Conservation (phyloP, 2,329 filamentous ascomycete species). For the Monosporascus sp. region DNA sequence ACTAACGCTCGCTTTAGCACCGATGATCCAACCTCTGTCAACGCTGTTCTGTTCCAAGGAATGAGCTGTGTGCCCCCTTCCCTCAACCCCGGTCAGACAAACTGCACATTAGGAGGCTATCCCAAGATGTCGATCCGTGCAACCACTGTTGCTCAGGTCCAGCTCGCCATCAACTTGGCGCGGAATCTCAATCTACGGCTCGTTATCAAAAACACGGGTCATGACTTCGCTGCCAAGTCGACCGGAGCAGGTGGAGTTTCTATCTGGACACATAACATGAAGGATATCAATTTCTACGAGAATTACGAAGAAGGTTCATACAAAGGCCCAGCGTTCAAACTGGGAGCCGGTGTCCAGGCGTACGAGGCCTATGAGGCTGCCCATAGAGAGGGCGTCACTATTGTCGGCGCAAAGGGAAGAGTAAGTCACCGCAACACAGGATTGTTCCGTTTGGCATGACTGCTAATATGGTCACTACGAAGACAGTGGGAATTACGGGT, state of each 20-base stretch:
- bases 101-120: constrained; percentile 22
- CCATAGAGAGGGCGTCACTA: constrained; percentile 16
- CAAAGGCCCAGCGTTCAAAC: constrained; percentile 23
- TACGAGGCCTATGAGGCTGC: constrained; percentile 23
- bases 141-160: constrained; percentile 21
- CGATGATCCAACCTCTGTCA: constrained; percentile 25
- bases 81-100: constrained; percentile 17
- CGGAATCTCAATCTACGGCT: constrained; percentile 22
- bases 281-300: constrained; percentile 20
- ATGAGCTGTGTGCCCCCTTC: constrained; percentile 21
- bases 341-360: constrained; percentile 22
- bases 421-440: constrained; percentile 6
- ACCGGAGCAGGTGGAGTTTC: constrained; percentile 22
- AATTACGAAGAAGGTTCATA: constrained; percentile 20
- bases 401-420: constrained; percentile 20
- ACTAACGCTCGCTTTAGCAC: constrained; percentile 13
- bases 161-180: constrained; percentile 22
- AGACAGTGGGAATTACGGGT: constrained; percentile 47
- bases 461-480: not conserved
- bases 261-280: constrained; percentile 25
- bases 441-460: not conserved
- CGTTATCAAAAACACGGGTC: constrained; percentile 24
- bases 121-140: constrained; percentile 23
- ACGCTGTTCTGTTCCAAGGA: constrained; percentile 21
- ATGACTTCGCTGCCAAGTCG: constrained; percentile 23